phyloP scores from a whole-genome alignment of 148 eudicot genomes.

The Rhododendron williamsianum region DNA sequence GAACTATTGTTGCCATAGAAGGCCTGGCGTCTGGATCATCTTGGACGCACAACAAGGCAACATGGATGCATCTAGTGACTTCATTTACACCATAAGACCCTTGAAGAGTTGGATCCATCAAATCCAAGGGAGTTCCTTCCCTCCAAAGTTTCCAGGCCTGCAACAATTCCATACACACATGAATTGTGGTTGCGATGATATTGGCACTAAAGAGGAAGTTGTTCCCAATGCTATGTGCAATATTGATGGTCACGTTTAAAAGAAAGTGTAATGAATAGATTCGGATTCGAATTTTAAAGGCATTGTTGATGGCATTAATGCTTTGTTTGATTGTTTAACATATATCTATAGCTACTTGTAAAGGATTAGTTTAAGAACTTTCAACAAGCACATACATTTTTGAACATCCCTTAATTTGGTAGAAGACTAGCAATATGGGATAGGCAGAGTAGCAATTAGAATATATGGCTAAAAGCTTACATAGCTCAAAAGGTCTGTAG shows the following conservation, averaged over 20 bases:
- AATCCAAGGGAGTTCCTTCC: conserved; percentile 14
- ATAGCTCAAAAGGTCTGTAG: conserved; percentile 13
- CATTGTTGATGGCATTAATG: neutral
- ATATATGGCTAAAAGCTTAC: conserved; percentile 22
- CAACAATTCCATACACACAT: neutral
- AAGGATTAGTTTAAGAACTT: neutral
- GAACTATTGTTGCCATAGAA: conserved; percentile 25
- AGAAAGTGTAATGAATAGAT: neutral
- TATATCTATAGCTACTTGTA: neutral
- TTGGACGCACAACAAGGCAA: conserved; percentile 34
- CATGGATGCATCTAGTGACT: conserved; percentile 33
- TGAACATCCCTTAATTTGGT: neutral
- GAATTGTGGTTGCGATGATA: neutral
- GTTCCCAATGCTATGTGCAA: neutral
- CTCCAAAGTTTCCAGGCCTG: conserved; percentile 36
- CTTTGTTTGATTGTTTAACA: neutral
- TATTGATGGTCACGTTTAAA: neutral
- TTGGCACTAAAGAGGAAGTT: neutral
- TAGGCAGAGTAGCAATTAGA: neutral
- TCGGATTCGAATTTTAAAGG: neutral
- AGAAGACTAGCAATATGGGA: neutral
- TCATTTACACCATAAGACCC: conserved; percentile 17
- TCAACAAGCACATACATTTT: neutral
- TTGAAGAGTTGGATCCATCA: conserved; percentile 25
- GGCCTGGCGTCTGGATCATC: conserved; percentile 31